Evolutionary conservation across 1,284 basidiomycete species (phyloP), one percentile per base, ranked within the genome.

Genomic region (Athelia sp.): DNA sequence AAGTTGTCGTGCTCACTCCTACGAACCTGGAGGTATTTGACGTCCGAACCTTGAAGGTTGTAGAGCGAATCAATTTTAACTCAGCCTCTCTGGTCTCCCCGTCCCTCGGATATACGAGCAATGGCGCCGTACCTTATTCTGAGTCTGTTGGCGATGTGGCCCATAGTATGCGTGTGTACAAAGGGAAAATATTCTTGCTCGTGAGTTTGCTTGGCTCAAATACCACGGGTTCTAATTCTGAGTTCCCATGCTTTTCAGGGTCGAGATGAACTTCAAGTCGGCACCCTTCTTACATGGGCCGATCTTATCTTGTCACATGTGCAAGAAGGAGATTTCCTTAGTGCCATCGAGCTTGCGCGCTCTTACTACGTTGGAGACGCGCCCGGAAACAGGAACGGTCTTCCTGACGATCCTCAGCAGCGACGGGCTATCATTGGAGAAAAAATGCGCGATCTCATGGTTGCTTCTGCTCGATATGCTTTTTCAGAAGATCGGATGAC

Each of bases 401-500:
- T 99, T 14, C 95, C 97, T 0, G 78, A 82, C 36, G 77, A 86
- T 47, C 65, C 70, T 1, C 63, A 67, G 11, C 75, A 77, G 38
- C 79, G 89, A 31, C 78, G 78, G 56, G 65, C 68, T 11, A 71
- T 91, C 26, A 84, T 98, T 32, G 91, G 87, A 2, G 74, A 80
- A 52, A 88, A 90, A 57, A 76, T 98, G 52, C 79, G 75, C 31
- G 90, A 90, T 54, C 77, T 98, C 42, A 90, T 98, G 85, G 68
- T 73, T 3, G 93, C 96, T 1, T 98, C 96, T 0, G 76, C 90
- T 29, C 80, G 78, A 24, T 98, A 96, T 66, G 84, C 90, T 0
- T 99, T 99, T 65, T 95, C 94, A 2, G 92, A 97, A 58, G 93
- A 98, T 10, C 85, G 95, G 15, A 85, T 98, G 80, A 84, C 77